Conservation (phyloP, 2,329 filamentous ascomycete species). For the Alternaria ethzedia region DNA sequence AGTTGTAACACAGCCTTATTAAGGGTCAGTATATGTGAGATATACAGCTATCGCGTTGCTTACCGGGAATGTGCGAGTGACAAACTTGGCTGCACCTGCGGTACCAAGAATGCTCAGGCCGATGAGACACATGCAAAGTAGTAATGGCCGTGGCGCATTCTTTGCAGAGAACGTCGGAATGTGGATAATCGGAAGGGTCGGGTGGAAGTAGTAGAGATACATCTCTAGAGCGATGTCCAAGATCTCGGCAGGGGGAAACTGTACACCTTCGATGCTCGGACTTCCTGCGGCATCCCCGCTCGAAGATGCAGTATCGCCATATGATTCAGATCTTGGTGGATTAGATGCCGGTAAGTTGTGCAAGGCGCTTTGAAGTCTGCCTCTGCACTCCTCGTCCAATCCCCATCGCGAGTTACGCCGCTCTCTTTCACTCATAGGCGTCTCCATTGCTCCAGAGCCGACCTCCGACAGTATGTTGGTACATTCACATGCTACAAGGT, state of each 20-base stretch:
- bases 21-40: not conserved
- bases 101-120: slow-evolving; percentile 60
- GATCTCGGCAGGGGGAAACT: slow-evolving; percentile 59
- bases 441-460: slow-evolving; percentile 27
- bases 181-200: slow-evolving; percentile 61
- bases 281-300: slow-evolving; percentile 38
- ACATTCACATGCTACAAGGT: slow-evolving; percentile 35
- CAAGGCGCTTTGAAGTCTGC: slow-evolving; percentile 46
- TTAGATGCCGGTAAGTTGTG: slow-evolving; percentile 32
- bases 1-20: slow-evolving; percentile 46
- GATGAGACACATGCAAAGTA: slow-evolving; percentile 61
- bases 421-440: slow-evolving; percentile 37
- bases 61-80: slow-evolving; percentile 55
- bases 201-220: slow-evolving; percentile 62
- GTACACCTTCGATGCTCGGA: slow-evolving; percentile 35
- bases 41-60: not conserved
- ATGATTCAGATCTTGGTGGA: slow-evolving; percentile 31
- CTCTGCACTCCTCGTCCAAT: slow-evolving; percentile 47
- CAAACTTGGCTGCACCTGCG: slow-evolving; percentile 58
- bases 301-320: slow-evolving; percentile 41
- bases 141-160: slow-evolving; percentile 53
- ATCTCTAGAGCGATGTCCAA: slow-evolving; percentile 62
- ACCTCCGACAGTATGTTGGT: slow-evolving; percentile 47
- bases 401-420: slow-evolving; percentile 46
- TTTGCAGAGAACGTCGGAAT: slow-evolving; percentile 60